Evolutionary conservation across 495 filamentous ascomycete genomes (phyloP), one percentile per base, ranked within the genome.

Genomic region (Hapsidospora chrysogenum): DNA sequence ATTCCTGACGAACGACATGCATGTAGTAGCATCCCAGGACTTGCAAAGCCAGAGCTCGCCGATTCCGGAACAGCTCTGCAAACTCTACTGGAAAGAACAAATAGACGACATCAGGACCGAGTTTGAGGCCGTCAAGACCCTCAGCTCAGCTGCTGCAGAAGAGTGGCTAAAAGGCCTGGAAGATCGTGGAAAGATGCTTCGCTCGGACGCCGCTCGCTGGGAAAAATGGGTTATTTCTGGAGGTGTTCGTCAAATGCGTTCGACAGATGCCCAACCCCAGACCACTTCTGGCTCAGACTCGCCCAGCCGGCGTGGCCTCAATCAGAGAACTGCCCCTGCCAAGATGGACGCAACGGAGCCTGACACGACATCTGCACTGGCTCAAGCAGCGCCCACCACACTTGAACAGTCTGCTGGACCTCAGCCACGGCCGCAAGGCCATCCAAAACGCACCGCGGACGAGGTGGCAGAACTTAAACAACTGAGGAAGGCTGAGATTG

Each of bases 101-200:
- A 53, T 82, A 9, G 49, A 60, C 17, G 47, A 40, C 2, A 64
- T 85, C 26, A 57, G 64, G 35, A 38, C 51, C 30, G 66, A 76
- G 36, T 71, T 78, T 35, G 49, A 63, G 15, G 56, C 68, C 1
- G 77, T 70, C 30, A 67, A 64, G 36, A 54, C 58, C 8, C 64
- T 76, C 46, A 76, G 77, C 15, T 37, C 57, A 3, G 73, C 74
- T 11, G 64, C 73, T 7, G 63, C 66, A 13, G 74, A 76, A 30
- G 78, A 83, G 49, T 86, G 80, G 80, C 51, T 74, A 4, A 84
- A 82, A 51, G 78, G 79, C 9, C 63, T 85, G 2, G 65, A 66
- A 27, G 51, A 41, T 9, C 63, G 67, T 37, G 74, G 78, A n/a
- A 68, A 65, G 38, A 58, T 70, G 20, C 36, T 57, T 13, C 61